Evolutionary conservation across 2,329 filamentous ascomycete genomes (phyloP), one percentile per base, ranked within the genome.

Genomic region (Cladosporium sp.): DNA sequence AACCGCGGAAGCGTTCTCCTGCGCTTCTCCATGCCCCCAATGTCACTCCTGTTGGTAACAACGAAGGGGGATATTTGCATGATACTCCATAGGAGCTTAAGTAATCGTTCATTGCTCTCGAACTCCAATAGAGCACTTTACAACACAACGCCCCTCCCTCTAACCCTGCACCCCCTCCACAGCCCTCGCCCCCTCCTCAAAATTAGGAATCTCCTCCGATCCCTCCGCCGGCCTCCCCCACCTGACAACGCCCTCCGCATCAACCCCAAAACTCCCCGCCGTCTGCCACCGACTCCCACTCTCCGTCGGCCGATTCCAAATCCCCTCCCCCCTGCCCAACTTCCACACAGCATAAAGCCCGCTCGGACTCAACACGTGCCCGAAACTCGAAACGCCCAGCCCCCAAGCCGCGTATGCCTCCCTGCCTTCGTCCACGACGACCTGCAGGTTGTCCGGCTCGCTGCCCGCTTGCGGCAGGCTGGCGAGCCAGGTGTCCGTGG

Each of bases 201-300:
- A 62, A 57, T 66, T 58, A 16, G 21, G 16, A 26, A 62, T 50
- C 68, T 75, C 64, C 70, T 73, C 66, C 72, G 67, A 40, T 69
- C 73, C 66, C 72, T 75, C 53, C 72, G 44, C 52, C 72, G 72
- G 8, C 72, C 73, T 6, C 75, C 70, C 29, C 74, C 86, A 89
- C 63, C 77, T 79, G 3, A 89, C 81, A 14, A 78, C 71, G 2
- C 86, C 86, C 31, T 80, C 74, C 6, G 72, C 72, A 72, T 88
- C 86, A 31, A 89, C 77, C 2, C 85, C 88, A 77, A 88, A 92
- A 31, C 84, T 85, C 31, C 89, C 89, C 55, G 84, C 81, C 29
- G 80, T 89, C 82, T 92, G 89, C 89, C 89, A 92, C 62, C 88
- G 78, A 69, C 79, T 86, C 46, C 89, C 89, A 72, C 85, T 89